These are phyloP conservation scores for Salix exigua DNA, from an alignment of 345 rosid genomes.

Conservation along the genomic window DNA sequence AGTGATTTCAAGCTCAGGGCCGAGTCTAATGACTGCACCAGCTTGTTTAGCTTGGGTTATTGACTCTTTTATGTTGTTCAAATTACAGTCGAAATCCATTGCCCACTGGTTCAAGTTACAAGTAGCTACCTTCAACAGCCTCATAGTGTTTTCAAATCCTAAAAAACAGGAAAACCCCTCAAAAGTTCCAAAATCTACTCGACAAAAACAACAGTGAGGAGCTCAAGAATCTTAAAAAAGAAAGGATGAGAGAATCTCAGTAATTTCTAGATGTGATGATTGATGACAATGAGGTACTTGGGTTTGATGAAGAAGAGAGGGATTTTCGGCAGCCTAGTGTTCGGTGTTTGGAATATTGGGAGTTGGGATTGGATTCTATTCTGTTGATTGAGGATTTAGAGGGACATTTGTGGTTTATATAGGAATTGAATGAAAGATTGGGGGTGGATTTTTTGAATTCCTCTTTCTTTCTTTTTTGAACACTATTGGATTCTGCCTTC, in stretches of 20 bases:
- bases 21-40: conserved; percentile 83
- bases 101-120: conserved; percentile 97
- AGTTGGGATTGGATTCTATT: background rate
- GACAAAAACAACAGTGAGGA: background rate
- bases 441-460: background rate
- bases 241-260: background rate
- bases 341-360: background rate
- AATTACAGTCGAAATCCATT: conserved; percentile 78
- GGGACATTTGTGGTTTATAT: background rate
- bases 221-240: background rate
- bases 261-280: background rate
- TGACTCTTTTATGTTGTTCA: conserved; percentile 74
- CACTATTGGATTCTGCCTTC: background rate
- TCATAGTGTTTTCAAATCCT: conserved; percentile 40
- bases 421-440: background rate
- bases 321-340: background rate
- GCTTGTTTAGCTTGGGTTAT: conserved; percentile 59
- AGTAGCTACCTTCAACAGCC: conserved; percentile 75
- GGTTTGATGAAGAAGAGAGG: background rate
- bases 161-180: background rate
- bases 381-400: background rate
- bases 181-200: background rate
- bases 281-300: background rate
- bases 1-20: conserved; percentile 94
- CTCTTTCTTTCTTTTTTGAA: background rate